phyloP scores from a whole-genome alignment of 352 stramenopile species.

The Aphanomyces astaci region DNA sequence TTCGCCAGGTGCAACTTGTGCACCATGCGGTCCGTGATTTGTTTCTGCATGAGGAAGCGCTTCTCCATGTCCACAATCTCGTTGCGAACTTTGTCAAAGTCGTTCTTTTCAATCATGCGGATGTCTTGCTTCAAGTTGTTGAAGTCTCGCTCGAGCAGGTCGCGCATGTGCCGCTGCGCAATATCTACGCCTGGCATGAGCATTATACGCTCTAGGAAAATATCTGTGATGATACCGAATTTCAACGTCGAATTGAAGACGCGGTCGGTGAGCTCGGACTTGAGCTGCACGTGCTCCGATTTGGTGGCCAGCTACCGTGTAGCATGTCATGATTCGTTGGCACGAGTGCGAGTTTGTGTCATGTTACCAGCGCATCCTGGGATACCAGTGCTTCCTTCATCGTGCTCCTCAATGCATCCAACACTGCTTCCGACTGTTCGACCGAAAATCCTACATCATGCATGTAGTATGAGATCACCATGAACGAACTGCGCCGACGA shows the following conservation, averaged over 20 bases:
- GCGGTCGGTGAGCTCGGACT: constrained; percentile 76
- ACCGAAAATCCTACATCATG: constrained; percentile 46
- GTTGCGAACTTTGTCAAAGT: constrained; percentile 84
- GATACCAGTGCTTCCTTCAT: constrained; percentile 72
- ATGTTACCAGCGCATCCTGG: constrained; percentile 56
- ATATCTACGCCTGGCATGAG: constrained; percentile 45
- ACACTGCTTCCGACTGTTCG: constrained; percentile 63
- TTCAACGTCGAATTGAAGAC: constrained; percentile 87
- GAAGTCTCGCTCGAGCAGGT: constrained; percentile 82
- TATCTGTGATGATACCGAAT: constrained; percentile 42
- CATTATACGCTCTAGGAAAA: not conserved
- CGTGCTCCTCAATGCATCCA: constrained; percentile 74
- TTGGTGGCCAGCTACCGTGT: constrained; percentile 70
- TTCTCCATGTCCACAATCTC: constrained; percentile 83
- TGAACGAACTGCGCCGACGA: not conserved
- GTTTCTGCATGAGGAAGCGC: constrained; percentile 84
- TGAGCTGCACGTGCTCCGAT: constrained; percentile 77
- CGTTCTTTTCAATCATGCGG: constrained; percentile 84
- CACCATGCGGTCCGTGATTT: constrained; percentile 75
- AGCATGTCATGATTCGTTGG: not conserved
- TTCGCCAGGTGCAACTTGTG: constrained; percentile 80
- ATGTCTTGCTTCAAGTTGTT: constrained; percentile 87
- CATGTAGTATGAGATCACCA: too few relatives aligned
- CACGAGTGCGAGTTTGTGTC: not conserved
- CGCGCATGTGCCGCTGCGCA: constrained; percentile 78